Conservation (phyloP, 2,329 filamentous ascomycete species). For the Xylariaceae sp. region DNA sequence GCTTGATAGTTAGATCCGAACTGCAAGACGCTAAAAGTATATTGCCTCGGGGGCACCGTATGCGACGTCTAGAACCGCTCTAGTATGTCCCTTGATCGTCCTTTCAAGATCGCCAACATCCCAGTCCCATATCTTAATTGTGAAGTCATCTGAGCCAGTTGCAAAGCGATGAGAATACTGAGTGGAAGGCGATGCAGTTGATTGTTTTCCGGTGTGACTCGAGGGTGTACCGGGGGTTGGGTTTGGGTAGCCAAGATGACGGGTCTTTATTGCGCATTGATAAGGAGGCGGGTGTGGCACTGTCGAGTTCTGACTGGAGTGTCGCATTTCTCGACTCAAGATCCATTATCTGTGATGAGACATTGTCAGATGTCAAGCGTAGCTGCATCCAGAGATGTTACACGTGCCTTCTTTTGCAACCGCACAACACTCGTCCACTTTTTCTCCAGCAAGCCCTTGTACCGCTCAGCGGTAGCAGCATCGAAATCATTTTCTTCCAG, state of each 20-base stretch:
- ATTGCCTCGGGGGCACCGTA: slow-evolving; percentile 81
- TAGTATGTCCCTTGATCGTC: slow-evolving; percentile 91
- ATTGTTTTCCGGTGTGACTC: slow-evolving; percentile 82
- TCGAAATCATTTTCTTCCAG: slow-evolving; percentile 72
- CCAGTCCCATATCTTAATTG: slow-evolving; percentile 98
- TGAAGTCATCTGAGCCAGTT: slow-evolving; percentile 88
- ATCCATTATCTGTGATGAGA: slow-evolving; percentile 77
- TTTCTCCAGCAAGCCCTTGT: slow-evolving; percentile 92
- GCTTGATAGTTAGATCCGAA: slow-evolving; percentile 89
- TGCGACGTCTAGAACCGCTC: slow-evolving; percentile 84
- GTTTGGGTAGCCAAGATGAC: slow-evolving; percentile 79
- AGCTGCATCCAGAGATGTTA: neutral
- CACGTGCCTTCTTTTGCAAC: slow-evolving; percentile 85
- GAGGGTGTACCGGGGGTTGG: slow-evolving; percentile 79
- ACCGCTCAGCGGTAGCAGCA: slow-evolving; percentile 84
- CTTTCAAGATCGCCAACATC: slow-evolving; percentile 87
- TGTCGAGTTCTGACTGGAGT: slow-evolving; percentile 84
- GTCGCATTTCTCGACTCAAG: slow-evolving; percentile 76
- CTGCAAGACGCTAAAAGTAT: slow-evolving; percentile 83
- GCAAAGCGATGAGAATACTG: slow-evolving; percentile 88
- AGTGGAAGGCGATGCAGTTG: slow-evolving; percentile 90
- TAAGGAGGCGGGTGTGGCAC: slow-evolving; percentile 75
- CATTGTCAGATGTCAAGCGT: slow-evolving; percentile 1
- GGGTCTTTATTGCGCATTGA: slow-evolving; percentile 84
- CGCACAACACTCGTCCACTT: slow-evolving; percentile 98